These are phyloP conservation scores for Bretschneidera sinensis DNA, from an alignment of 345 rosid genomes.

Conservation along the genomic window DNA sequence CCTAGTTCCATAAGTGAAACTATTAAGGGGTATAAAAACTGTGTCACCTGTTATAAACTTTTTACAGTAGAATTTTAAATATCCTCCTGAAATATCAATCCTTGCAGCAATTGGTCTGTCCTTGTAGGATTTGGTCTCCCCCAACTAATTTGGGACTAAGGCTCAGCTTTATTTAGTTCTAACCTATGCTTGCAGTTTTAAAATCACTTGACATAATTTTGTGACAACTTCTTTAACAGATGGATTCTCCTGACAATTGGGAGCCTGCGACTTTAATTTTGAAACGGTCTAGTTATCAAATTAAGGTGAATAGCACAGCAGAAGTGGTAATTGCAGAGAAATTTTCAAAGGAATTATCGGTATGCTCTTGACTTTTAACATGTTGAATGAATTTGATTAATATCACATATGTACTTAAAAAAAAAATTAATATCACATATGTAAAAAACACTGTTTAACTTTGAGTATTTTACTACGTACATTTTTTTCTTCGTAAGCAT, in stretches of 20 bases:
- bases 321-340: conserved; percentile 46
- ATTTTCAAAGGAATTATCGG: conserved; percentile 57
- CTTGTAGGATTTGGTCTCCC: too few species aligned
- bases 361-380: conserved; percentile 24
- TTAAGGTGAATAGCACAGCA: conserved; percentile 45
- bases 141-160: too few species aligned
- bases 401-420: too few species aligned
- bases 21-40: too few species aligned
- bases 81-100: too few species aligned
- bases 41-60: too few species aligned
- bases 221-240: conserved; percentile 26
- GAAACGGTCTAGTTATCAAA: conserved; percentile 58
- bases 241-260: conserved; percentile 73
- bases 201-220: background rate
- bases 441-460: background rate
- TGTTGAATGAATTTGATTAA: background rate
- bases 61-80: too few species aligned
- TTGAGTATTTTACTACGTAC: background rate
- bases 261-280: conserved; percentile 49
- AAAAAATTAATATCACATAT: too few species aligned
- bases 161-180: too few species aligned
- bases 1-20: too few species aligned
- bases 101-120: too few species aligned
- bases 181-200: too few species aligned
- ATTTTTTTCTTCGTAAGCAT: background rate